A percentile compares a stretch with the other conserved stretches of the same genome.
phyloP scores from a whole-genome alignment of 352 stramenopile species.

The Discostella stelligera region DNA sequence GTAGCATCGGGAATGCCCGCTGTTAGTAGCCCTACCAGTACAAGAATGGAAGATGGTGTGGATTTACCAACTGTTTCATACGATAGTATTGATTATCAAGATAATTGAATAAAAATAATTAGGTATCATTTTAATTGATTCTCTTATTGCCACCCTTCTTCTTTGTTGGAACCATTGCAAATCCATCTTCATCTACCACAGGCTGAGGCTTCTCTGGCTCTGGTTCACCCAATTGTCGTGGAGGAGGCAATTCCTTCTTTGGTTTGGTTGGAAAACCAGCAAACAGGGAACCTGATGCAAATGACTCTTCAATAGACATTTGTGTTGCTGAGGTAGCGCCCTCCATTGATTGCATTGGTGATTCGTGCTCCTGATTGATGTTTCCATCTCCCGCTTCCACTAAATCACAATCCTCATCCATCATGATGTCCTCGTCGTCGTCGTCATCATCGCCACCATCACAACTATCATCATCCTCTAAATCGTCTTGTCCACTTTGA shows the following conservation, averaged over 20 bases:
- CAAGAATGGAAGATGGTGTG: neutral
- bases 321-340: neutral
- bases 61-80: conserved; percentile 13
- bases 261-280: conserved; percentile 28
- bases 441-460: conserved; percentile 68
- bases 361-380: neutral
- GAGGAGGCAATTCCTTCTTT: conserved; percentile 33
- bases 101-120: conserved; percentile 1
- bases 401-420: conserved; percentile 21
- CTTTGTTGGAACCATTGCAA: conserved; percentile 56
- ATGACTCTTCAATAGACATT: conserved; percentile 24
- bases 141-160: conserved; percentile 31
- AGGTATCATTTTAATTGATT: conserved; percentile 2
- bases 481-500: conserved; percentile 28
- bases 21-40: neutral
- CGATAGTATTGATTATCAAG: conserved; percentile 13
- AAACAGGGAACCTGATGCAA: conserved; percentile 50
- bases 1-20: neutral
- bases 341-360: conserved; percentile 1
- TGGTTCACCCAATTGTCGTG: conserved; percentile 63
- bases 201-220: conserved; percentile 37
- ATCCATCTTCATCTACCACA: conserved; percentile 69
- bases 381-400: neutral
- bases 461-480: conserved; percentile 45
- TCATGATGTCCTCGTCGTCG: conserved; percentile 32